Percentiles rank a stretch among this genome's conserved stretches.
Conservation (phyloP, 2,329 filamentous ascomycete species). For the Ascochyta koolunga region DNA sequence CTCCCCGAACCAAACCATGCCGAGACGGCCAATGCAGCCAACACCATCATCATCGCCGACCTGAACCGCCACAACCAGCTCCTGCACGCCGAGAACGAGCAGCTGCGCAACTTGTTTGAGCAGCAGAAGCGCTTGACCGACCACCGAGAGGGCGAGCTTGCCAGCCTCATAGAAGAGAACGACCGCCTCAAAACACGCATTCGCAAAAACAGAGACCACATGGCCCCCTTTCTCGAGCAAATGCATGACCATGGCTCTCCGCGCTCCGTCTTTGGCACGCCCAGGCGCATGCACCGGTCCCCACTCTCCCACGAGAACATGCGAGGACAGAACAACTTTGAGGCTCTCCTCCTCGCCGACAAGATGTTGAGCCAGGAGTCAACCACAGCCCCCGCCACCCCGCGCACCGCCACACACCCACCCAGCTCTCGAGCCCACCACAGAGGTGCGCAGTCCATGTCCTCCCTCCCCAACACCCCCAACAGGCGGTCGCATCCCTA, state of each 20-base stretch:
- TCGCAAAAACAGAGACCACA: conserved; percentile 85
- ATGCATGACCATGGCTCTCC: conserved; percentile 69
- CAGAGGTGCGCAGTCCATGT: conserved; percentile 80
- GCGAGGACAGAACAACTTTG: conserved; percentile 70
- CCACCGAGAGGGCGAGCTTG: conserved; percentile 75
- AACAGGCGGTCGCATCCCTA: conserved; percentile 63
- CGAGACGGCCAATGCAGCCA: conserved; percentile 60
- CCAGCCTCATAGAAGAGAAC: conserved; percentile 75
- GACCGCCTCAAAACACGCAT: conserved; percentile 81
- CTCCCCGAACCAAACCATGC: conserved; percentile 59
- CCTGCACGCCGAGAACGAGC: conserved; percentile 69
- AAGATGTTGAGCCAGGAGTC: conserved; percentile 81
- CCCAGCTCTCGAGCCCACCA: conserved; percentile 66
- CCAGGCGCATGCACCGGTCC: conserved; percentile 43
- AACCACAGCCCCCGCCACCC: conserved; percentile 76
- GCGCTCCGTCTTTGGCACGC: conserved; percentile 59
- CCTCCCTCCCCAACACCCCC: conserved; percentile 81
- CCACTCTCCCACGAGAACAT: conserved; percentile 52
- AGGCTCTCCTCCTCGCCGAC: conserved; percentile 73
- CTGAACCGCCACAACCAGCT: conserved; percentile 64
- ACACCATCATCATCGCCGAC: conserved; percentile 60
- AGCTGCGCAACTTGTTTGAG: conserved; percentile 68
- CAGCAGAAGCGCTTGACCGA: conserved; percentile 80
- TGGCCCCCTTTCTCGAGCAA: conserved; percentile 60
- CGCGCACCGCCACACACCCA: conserved; percentile 56